These are phyloP conservation scores for Floccularia luteovirens DNA, from an alignment of 768 basidiomycete species.

Conservation along the genomic window DNA sequence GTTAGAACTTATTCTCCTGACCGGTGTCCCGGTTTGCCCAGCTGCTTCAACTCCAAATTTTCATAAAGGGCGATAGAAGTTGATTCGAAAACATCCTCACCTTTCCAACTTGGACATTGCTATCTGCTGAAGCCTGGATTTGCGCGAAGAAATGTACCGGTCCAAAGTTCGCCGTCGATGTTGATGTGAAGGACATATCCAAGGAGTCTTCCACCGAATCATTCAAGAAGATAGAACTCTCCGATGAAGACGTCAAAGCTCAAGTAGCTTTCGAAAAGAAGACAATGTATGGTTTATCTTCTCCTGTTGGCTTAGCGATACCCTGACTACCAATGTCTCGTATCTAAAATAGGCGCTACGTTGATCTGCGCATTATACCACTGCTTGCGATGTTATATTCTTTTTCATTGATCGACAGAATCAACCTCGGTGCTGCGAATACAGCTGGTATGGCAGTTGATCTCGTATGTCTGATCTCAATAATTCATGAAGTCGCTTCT, in stretches of 20 bases:
- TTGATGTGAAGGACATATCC: constrained; percentile 10
- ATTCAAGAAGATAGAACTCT: constrained; percentile 9
- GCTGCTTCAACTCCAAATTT: no score
- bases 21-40: no score
- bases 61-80: no score
- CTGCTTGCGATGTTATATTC: constrained; percentile 24
- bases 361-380: constrained; percentile 28
- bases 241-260: constrained; percentile 3
- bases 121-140: no score
- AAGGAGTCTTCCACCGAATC: constrained; percentile 14
- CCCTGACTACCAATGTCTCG: constrained; percentile 2
- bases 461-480: constrained; percentile 17
- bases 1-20: no score
- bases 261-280: constrained; percentile 23
- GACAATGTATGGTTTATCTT: constrained; percentile 23
- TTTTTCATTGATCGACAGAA: constrained; percentile 27
- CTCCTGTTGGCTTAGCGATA: neutral
- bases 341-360: constrained; percentile 16
- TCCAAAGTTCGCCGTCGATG: no score
- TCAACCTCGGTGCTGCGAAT: constrained; percentile 27
- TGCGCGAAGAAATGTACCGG: no score
- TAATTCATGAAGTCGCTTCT: constrained; percentile 1
- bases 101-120: no score
- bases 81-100: no score
- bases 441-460: constrained; percentile 28